Base-by-base conservation (phyloP, 202 grass and related monocot genomes). In the Panicum hallii region DNA sequence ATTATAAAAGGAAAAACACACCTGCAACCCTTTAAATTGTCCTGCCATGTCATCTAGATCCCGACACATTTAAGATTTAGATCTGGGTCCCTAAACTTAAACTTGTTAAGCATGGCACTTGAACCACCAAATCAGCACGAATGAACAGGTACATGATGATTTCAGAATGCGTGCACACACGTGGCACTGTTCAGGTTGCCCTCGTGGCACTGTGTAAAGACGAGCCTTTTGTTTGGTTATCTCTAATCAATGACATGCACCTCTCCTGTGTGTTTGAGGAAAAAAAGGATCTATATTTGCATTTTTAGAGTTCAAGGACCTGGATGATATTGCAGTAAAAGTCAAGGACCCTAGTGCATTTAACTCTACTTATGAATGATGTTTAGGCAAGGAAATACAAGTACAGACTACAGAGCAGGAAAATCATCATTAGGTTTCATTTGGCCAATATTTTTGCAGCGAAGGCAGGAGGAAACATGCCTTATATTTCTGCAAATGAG, bases 361-460 rank as follows among this genome's bases (percentile, higher is more conserved):
- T 2, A 61, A 61, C 1, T 62, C 23, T 62, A 62, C 12, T 30
- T 32, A 63, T 26, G 82, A 49, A 82, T 14, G 11, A 34, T 45
- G 0, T 55, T 53, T 57, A 45, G 54, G 53, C 38, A 81, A 22
- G 41, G 16, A 36, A 12, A 67, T 56, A 36, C 38, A 75, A 70
- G 45, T 53, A 65, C 17, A 42, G 48, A 70, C 22, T 53, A 65
- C 17, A 42, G 49, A 32, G 15, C 5, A 86, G 58, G 57, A 82
- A 78, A 36, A 82, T 7, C n/a, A 73, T 57, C 41, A 67, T 56
- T 63, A 53, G 16, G 28, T 78, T 67, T 22, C 70, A 81, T 76
- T 20, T 26, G 36, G 46, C 11, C 45, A 72, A 36, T 67, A 44
- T 74, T 72, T 72, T 83, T 79, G 75, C 58, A 74, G 32, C 22